Percentiles rank a stretch among this genome's conserved stretches.
Conservation (phyloP, 208 protist genomes). For the Leishmania turanica region DNA sequence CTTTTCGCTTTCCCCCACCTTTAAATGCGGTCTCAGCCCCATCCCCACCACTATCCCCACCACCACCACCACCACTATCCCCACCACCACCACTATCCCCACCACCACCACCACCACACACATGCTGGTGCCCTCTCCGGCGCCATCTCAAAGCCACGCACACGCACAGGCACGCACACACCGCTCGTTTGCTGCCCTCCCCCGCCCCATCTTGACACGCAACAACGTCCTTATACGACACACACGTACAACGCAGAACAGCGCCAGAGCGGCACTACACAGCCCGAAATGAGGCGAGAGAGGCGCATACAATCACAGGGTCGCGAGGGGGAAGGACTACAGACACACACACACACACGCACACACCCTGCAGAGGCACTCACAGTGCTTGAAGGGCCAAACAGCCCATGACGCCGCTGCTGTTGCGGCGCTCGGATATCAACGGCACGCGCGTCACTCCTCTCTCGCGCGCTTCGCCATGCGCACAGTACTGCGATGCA, state of each 20-base stretch:
- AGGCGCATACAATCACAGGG: not conserved
- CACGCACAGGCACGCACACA: not conserved
- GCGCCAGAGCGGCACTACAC: not conserved
- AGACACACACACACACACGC: not conserved
- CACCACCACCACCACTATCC: not conserved
- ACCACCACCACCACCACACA: not conserved
- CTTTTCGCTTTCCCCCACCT: not conserved
- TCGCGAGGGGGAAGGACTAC: not conserved
- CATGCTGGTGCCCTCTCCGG: not conserved
- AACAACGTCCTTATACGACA: not conserved
- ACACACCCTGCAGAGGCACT: not conserved
- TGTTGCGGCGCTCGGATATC: not conserved
- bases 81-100: no score
- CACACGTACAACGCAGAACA: not conserved
- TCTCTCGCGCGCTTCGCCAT: conserved; percentile 31
- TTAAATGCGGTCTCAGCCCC: not conserved
- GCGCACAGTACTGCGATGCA: conserved; percentile 47
- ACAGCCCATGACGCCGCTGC: not conserved
- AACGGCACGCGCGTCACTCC: conserved; percentile 7
- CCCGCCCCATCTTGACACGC: not conserved
- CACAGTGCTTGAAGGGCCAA: not conserved
- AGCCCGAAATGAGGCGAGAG: not conserved
- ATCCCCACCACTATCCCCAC: not conserved
- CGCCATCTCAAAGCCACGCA: not conserved
- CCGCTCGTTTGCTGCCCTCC: not conserved